Conservation (phyloP, 192 early-diverging fungal species). For the Entrophospora sp. region DNA sequence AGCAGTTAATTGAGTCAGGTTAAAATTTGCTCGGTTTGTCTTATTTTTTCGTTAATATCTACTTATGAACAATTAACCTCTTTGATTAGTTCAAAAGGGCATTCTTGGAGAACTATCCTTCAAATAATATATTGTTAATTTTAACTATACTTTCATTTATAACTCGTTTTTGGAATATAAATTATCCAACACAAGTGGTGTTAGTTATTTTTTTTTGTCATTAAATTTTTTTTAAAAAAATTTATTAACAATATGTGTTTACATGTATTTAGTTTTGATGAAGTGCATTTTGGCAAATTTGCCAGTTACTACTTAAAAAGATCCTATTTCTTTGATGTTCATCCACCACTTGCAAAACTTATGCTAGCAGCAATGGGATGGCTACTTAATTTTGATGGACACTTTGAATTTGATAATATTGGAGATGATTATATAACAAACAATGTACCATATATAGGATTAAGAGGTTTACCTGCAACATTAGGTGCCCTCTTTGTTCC, state of each 20-base stretch:
- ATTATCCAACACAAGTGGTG: constrained; percentile 67
- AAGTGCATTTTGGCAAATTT: constrained; percentile 99
- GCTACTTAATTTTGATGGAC: constrained; percentile 88
- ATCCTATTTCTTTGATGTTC: constrained; percentile 94
- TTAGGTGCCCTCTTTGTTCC: constrained; percentile 71
- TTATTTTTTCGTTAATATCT: too few relatives aligned
- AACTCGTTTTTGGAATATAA: constrained; percentile 62
- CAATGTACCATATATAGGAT: constrained; percentile 79
- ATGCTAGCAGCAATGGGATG: constrained; percentile 76
- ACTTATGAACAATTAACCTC: too few relatives aligned
- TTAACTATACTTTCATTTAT: constrained; percentile 42
- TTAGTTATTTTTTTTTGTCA: constrained; percentile 24
- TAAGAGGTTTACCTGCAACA: constrained; percentile 71
- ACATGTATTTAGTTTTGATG: constrained; percentile 71
- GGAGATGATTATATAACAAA: constrained; percentile 82
- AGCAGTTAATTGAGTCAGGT: too few relatives aligned
- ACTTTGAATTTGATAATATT: constrained; percentile 92
- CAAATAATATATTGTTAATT: too few relatives aligned
- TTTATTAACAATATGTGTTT: neutral
- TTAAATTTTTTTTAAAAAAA: neutral
- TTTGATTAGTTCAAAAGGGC: too few relatives aligned
- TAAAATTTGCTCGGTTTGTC: too few relatives aligned
- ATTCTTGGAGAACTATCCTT: too few relatives aligned
- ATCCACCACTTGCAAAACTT: constrained; percentile 93
- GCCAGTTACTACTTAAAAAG: constrained; percentile 83